Evolutionary conservation across 352 stramenopile species (phyloP), one percentile per base, ranked within the genome.

Genomic region (Globisporangium emineosum): DNA sequence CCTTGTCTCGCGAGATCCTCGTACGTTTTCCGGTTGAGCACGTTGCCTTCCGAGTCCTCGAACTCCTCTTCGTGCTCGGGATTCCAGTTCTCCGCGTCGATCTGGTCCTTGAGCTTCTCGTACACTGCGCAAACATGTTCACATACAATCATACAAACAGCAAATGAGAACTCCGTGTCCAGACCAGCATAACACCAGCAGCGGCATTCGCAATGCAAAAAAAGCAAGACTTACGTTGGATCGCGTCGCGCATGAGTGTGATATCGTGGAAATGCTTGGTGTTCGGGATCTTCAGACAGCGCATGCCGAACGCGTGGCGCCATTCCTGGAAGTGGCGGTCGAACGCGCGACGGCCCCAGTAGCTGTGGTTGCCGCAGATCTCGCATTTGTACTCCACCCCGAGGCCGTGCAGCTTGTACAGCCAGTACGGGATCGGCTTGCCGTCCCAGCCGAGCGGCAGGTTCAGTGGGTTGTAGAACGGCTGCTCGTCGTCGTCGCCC

Each of bases 211-310:
- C 3, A 70, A 23, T 9, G n/a, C 2, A 64, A 23, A 7, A 15
- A 58, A n/a, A 32, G 29, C 21, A 70, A 64, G 25, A 77, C 81
- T 63, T 81, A 93, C 81, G 53, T 50, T 88, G 78, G 51, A 91
- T 93, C 33, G 96, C 97, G 76, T 99, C 98, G 59, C 97, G 94
- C 76, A 99, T 99, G 57, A 96, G 92, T 29, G 92, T 99, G 47
- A 99, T 98, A 58, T 99, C 97, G 80, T 99, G 97, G 77, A 99
- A 99, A 71, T 99, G 97, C 69, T 99, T 99, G 17, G 97, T 99
- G 78, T 99, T 99, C 7, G 98, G 98, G 75, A 99, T 99, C 35
- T 96, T 96, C 33, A 99, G 82, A 71, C 96, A 98, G 32, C 94
- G 93, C 98, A 99, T 99, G 68, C 97, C 97, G 75, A 99, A 96